Evolutionary conservation across 148 eudicot genomes (phyloP).

Genomic region (Chenopodium suecicum): DNA sequence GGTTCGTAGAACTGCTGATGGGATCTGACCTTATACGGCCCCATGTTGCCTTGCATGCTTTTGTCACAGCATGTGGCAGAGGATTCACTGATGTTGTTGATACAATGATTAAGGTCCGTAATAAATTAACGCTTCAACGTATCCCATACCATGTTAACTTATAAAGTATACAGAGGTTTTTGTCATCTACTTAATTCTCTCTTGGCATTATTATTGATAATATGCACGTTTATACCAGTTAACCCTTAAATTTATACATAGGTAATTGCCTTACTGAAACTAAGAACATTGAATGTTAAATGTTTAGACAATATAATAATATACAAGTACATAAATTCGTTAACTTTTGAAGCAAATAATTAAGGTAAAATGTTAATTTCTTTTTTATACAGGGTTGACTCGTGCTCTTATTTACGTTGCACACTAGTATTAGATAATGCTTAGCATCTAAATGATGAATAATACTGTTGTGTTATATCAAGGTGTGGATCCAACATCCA

Average conservation of each 20-base stretch:
- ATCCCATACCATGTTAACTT: background rate
- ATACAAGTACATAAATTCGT: background rate
- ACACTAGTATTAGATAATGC: background rate
- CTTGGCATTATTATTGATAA: background rate
- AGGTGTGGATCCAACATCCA: no score
- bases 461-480: background rate
- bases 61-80: slow-evolving; percentile 85
- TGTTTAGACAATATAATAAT: background rate
- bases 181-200: slow-evolving; percentile 8
- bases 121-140: background rate
- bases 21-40: slow-evolving; percentile 80
- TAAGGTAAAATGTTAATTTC: background rate
- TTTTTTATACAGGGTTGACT: background rate
- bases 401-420: background rate
- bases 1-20: slow-evolving; percentile 58
- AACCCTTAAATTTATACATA: no score
- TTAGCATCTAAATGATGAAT: background rate
- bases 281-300: no score
- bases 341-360: background rate
- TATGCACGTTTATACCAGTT: background rate
- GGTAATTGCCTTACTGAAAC: no score
- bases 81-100: slow-evolving; percentile 73
- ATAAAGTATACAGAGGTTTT: background rate
- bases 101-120: slow-evolving; percentile 69
- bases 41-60: slow-evolving; percentile 75